These are phyloP conservation scores for Triticum dicoccoides DNA, from an alignment of 176 grass and related monocot genomes.

Conservation along the genomic window DNA sequence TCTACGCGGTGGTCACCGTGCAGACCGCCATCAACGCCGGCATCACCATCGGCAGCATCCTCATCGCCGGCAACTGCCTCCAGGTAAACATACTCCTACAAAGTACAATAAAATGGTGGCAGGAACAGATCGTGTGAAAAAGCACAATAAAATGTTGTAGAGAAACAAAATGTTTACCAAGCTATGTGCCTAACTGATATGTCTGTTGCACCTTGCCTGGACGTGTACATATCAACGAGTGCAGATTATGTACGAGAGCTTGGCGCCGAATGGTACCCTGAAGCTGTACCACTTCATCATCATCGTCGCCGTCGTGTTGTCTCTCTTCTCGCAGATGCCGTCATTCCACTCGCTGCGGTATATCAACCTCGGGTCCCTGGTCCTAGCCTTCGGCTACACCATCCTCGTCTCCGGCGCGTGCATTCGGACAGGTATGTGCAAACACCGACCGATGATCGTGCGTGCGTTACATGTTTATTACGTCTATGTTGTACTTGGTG, in stretches of 20 bases:
- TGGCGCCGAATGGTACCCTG: constrained; percentile 53
- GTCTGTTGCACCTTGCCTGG: background rate
- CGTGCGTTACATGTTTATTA: background rate
- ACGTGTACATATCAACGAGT: too few species aligned
- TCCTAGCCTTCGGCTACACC: constrained; percentile 70
- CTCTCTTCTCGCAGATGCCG: constrained; percentile 74
- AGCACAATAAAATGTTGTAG: background rate
- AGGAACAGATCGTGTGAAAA: too few species aligned
- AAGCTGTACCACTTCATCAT: constrained; percentile 91
- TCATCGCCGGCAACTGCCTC: constrained; percentile 72
- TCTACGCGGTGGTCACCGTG: constrained; percentile 65
- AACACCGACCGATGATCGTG: background rate
- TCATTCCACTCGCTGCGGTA: constrained; percentile 90
- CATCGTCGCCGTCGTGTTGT: constrained; percentile 57
- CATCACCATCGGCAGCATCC: constrained; percentile 70
- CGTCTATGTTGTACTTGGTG: background rate
- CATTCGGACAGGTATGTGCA: constrained; percentile 55
- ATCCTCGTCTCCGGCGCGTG: constrained; percentile 54
- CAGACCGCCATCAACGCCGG: constrained; percentile 81
- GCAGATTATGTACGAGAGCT: constrained; percentile 79
- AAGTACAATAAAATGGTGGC: background rate
- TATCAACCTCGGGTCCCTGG: constrained; percentile 75
- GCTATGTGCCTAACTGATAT: too few species aligned
- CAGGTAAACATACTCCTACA: constrained; percentile 27
- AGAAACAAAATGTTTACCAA: background rate